Base-by-base conservation (phyloP, 345 rosid species). In the Boechera divaricarpa region DNA sequence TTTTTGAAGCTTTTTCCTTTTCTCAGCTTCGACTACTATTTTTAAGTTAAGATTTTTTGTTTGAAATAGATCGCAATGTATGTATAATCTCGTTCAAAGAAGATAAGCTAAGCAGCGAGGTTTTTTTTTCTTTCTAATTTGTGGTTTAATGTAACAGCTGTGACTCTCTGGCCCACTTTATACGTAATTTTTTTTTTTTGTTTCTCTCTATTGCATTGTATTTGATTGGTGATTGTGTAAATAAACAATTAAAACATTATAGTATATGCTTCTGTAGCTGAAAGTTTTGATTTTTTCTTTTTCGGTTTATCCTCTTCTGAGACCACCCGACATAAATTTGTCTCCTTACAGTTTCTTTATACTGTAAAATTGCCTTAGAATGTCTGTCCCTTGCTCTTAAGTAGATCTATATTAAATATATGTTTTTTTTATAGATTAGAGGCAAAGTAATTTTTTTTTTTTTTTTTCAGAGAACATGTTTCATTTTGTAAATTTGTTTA, bases 1-100 rank as follows among this genome's bases (percentile, higher is more conserved):
- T 3, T 10, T 6, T 35, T 35, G 24, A 28, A 28, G 29, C 29
- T 2, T 28, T 28, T 28, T 28, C 29, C 9, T 39, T 13, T 15
- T 58, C 24, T 44, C 6, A 74, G 56, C 26, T 63, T 73, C 38
- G 45, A 1, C 6, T 72, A 12, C 36, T 24, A 10, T 3, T 16
- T 39, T 2, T 44, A 21, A 21, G 24, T 21, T 21, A 1, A 21
- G 24, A 21, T 44, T 58, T 67, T 29, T 44, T 15, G 42, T 54
- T 54, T 77, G 26, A 42, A 65, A 55, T 54, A 54, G 66, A 70
- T 70, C 67, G 66, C 33, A 63, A 64, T 77, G 81, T 70, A 48
- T 45, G 54, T 53, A 64, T 70, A 52, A 63, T 55, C 52, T 70
- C 13, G 33, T 24, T 28, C 41, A 62, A 68, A 47, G 47, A 54